These are phyloP conservation scores for Agrocybe chaxingu DNA, from an alignment of 768 basidiomycete genomes.

Conservation along the genomic window DNA sequence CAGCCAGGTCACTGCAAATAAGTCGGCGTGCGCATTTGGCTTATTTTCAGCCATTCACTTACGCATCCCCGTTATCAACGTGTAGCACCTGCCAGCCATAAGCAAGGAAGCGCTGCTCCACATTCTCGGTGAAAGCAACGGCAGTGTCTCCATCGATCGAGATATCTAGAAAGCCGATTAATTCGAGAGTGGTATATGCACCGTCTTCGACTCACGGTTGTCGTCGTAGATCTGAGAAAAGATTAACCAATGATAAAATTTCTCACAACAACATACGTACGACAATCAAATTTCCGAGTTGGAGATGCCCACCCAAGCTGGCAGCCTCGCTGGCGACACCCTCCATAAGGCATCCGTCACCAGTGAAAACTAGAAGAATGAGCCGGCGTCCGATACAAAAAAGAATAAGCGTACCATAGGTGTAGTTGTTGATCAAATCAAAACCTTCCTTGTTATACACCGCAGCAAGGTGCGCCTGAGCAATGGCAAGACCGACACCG, in stretches of 20 bases:
- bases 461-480: conserved; percentile 88
- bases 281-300: conserved; percentile 89
- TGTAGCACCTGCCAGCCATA: conserved; percentile 95
- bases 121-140: conserved; percentile 92
- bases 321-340: conserved; percentile 93
- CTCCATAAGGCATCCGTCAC: conserved; percentile 97
- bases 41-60: conserved; percentile 16
- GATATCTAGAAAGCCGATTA: conserved; percentile 56
- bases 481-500: conserved; percentile 91
- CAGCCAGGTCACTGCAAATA: conserved; percentile 61
- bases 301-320: conserved; percentile 89
- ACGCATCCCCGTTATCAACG: conserved; percentile 80
- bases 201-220: conserved; percentile 66
- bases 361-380: conserved; percentile 65
- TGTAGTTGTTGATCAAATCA: conserved; percentile 80
- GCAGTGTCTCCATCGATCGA: conserved; percentile 95
- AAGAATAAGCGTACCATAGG: conserved; percentile 60
- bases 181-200: conserved; percentile 7
- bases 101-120: conserved; percentile 80
- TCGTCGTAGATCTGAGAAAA: conserved; percentile 81
- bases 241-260: not conserved
- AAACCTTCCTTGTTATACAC: conserved; percentile 86
- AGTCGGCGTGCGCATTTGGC: too few relatives aligned
- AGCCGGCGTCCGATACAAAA: conserved; percentile 4
- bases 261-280: conserved; percentile 40